Conservation (phyloP, 148 eudicot genomes). For the Fallopia convolvulus region DNA sequence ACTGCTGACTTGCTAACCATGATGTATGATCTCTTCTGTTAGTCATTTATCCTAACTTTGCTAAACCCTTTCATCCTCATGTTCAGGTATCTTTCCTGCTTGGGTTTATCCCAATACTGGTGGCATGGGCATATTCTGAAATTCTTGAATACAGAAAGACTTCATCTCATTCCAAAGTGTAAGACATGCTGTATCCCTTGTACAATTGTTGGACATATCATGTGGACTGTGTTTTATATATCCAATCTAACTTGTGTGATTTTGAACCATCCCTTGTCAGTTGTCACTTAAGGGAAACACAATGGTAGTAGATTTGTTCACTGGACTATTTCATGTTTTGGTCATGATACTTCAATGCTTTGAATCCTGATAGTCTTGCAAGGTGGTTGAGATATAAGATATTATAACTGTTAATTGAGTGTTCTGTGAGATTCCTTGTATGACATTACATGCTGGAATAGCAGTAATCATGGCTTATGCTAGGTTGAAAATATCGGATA, state of each 20-base stretch:
- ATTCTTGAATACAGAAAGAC: slow-evolving; percentile 8
- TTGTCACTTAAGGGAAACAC: neutral
- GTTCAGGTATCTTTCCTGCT: slow-evolving; percentile 14
- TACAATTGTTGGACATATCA: neutral
- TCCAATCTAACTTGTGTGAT: neutral
- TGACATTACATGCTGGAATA: neutral
- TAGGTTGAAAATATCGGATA: neutral
- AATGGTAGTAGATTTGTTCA: neutral
- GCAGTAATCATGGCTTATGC: neutral
- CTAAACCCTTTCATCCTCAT: neutral
- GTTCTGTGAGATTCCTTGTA: neutral
- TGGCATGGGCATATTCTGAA: slow-evolving; percentile 12
- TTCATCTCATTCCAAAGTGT: slow-evolving; percentile 14
- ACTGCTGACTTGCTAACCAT: neutral
- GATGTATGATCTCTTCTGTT: neutral
- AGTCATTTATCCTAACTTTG: neutral
- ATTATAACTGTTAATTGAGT: neutral
- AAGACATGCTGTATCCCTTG: neutral
- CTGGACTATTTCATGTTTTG: neutral
- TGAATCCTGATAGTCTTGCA: neutral
- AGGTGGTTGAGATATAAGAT: neutral
- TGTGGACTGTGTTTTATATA: neutral
- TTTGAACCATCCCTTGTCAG: neutral
- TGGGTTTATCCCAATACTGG: slow-evolving; percentile 12
- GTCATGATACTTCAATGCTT: neutral